Percentiles rank a stretch among this genome's conserved stretches.
Conservation (phyloP, 1,284 basidiomycete genomes). For the Boletus albobrunnescens region DNA sequence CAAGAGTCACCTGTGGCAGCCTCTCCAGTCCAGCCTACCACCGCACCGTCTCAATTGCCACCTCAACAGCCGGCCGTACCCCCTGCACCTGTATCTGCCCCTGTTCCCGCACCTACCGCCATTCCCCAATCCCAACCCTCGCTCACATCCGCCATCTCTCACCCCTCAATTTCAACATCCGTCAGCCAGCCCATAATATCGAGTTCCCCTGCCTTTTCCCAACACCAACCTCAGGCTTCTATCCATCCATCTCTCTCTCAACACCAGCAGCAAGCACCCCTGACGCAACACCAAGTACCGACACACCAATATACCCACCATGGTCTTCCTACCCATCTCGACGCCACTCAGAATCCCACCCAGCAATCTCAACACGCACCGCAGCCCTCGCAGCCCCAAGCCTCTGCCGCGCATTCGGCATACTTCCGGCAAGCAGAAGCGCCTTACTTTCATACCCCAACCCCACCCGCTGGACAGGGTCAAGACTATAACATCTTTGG, state of each 20-base stretch:
- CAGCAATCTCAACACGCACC: constrained; percentile 36
- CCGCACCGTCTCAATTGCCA: constrained; percentile 34
- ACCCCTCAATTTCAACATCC: constrained; percentile 40
- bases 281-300: constrained; percentile 41
- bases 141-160: constrained; percentile 38
- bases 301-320: constrained; percentile 60
- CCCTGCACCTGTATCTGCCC: constrained; percentile 13
- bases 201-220: constrained; percentile 30
- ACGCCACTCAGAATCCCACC: constrained; percentile 44
- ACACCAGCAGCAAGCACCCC: constrained; percentile 33
- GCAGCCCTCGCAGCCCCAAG: constrained; percentile 32
- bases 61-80: constrained; percentile 29
- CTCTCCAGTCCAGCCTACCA: constrained; percentile 35
- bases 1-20: constrained; percentile 31
- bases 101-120: constrained; percentile 29
- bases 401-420: constrained; percentile 35
- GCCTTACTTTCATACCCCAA: constrained; percentile 71
- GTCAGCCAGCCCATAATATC: constrained; percentile 37
- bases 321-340: constrained; percentile 58
- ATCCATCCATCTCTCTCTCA: constrained; percentile 35
- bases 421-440: constrained; percentile 67
- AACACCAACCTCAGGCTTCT: constrained; percentile 31
- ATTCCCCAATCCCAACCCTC: constrained; percentile 41
- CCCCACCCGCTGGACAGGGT: constrained; percentile 61
- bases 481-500: constrained; percentile 72